phyloP scores from a whole-genome alignment of 1,139 yeast genomes.

The Saccharomyces pastorianus region DNA sequence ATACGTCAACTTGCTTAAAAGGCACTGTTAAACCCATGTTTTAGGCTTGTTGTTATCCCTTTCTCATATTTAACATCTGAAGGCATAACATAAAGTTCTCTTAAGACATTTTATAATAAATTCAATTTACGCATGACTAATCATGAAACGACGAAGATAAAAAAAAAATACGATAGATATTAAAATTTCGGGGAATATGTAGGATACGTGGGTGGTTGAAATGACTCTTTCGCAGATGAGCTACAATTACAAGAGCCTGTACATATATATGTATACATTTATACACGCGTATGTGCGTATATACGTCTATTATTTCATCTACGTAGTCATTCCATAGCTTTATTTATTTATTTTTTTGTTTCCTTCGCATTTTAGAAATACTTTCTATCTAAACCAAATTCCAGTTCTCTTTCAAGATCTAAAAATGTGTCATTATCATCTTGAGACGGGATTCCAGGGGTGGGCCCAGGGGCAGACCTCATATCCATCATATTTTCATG shows the following conservation, averaged over 20 bases:
- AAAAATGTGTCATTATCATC: constrained; percentile 30
- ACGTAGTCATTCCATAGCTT: too few relatives aligned
- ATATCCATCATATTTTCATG: constrained; percentile 32
- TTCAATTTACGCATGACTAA: neutral
- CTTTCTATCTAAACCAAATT: constrained; percentile 48
- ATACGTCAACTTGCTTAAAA: constrained; percentile 48
- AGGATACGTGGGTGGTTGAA: neutral
- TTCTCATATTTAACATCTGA: too few relatives aligned
- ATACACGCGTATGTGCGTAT: neutral
- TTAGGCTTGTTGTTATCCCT: neutral
- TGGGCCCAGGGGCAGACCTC: constrained; percentile 8
- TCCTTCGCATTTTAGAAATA: constrained; percentile 11
- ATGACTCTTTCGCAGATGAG: neutral
- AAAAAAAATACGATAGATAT: neutral
- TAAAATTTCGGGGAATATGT: neutral
- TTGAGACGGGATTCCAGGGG: constrained; percentile 4
- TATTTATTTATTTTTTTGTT: neutral
- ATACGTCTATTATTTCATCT: too few relatives aligned
- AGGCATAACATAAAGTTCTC: too few relatives aligned
- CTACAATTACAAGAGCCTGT: neutral
- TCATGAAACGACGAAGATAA: neutral
- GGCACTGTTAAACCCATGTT: constrained; percentile 15
- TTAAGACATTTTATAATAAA: neutral
- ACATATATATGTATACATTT: constrained; percentile 3
- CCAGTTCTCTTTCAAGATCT: constrained; percentile 51